Percentiles rank a stretch among this genome's conserved stretches.
phyloP scores from a whole-genome alignment of 2,329 filamentous ascomycete species.

The Colletotrichum melonis region DNA sequence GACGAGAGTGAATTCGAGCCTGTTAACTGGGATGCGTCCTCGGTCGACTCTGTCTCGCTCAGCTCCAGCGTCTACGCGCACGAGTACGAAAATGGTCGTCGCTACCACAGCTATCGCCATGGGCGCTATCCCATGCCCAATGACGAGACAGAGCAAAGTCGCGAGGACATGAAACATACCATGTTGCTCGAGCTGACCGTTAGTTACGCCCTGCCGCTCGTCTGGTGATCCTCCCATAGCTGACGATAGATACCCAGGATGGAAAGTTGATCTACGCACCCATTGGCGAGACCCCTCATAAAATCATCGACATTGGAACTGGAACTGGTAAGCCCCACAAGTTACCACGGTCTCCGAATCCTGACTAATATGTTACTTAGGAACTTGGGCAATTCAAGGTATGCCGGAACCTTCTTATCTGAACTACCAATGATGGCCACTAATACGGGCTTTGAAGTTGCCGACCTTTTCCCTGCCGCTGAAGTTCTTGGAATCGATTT shows the following conservation, averaged over 20 bases:
- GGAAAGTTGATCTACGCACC: slow-evolving; percentile 49
- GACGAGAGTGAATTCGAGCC: slow-evolving; percentile 30
- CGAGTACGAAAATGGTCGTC: slow-evolving; percentile 52
- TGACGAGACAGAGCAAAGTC: slow-evolving; percentile 56
- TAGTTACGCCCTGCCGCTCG: slow-evolving; percentile 11
- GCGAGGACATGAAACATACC: slow-evolving; percentile 58
- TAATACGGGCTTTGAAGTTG: not conserved
- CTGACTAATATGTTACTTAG: too few species aligned
- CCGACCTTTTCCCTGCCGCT: not conserved
- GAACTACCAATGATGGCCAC: too few species aligned
- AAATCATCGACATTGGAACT: slow-evolving; percentile 55
- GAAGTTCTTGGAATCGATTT: slow-evolving; percentile 46
- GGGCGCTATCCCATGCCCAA: slow-evolving; percentile 60
- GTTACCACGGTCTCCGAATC: too few species aligned
- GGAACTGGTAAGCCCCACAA: slow-evolving; percentile 44
- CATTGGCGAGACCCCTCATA: slow-evolving; percentile 47
- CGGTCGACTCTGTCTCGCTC: slow-evolving; percentile 45
- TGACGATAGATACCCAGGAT: slow-evolving; percentile 38
- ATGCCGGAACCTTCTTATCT: too few species aligned
- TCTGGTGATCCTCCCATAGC: not conserved
- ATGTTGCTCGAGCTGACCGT: slow-evolving; percentile 58
- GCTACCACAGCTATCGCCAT: slow-evolving; percentile 56
- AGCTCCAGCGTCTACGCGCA: slow-evolving; percentile 51
- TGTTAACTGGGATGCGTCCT: slow-evolving; percentile 39
- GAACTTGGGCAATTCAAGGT: too few species aligned